Evolutionary conservation across 2,329 filamentous ascomycete species (phyloP).

Genomic region (Penicillium sp.): DNA sequence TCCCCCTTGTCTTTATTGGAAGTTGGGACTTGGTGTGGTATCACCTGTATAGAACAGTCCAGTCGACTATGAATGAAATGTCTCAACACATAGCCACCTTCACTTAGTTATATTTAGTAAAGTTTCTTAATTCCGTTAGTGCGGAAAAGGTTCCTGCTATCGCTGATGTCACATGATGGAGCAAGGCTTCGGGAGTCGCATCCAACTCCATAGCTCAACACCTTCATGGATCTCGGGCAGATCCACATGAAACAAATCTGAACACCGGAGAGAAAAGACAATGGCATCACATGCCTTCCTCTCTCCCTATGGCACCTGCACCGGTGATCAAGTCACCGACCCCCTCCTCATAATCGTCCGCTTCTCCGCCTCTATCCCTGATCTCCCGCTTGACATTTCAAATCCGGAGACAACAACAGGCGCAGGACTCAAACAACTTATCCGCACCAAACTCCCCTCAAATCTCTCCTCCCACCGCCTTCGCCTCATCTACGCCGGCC

Average conservation of each 20-base stretch:
- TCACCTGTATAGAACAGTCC: constrained; percentile 17
- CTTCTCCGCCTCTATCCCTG: constrained; percentile 79
- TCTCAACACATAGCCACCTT: background rate
- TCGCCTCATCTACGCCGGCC: constrained; percentile 84
- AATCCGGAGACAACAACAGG: constrained; percentile 65
- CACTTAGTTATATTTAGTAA: too few species aligned
- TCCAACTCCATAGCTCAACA: constrained; percentile 5
- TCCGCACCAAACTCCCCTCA: constrained; percentile 64
- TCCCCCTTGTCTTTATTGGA: background rate
- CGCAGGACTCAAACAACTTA: constrained; percentile 72
- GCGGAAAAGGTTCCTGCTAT: background rate
- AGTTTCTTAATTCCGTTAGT: background rate
- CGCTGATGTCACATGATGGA: constrained; percentile 12
- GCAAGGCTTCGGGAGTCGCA: background rate
- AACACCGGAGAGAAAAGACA: constrained; percentile 1
- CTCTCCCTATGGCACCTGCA: constrained; percentile 7
- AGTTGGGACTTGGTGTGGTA: constrained; percentile 1
- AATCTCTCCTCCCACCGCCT: constrained; percentile 64
- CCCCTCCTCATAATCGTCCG: constrained; percentile 74
- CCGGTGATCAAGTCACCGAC: constrained; percentile 9
- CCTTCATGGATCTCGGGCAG: background rate
- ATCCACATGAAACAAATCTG: background rate
- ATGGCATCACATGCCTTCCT: constrained; percentile 20
- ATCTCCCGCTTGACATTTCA: constrained; percentile 72
- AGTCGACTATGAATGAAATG: constrained; percentile 13